These are phyloP conservation scores for Cytospora paraplurivora DNA, from an alignment of 2,329 filamentous ascomycete genomes.

Conservation along the genomic window DNA sequence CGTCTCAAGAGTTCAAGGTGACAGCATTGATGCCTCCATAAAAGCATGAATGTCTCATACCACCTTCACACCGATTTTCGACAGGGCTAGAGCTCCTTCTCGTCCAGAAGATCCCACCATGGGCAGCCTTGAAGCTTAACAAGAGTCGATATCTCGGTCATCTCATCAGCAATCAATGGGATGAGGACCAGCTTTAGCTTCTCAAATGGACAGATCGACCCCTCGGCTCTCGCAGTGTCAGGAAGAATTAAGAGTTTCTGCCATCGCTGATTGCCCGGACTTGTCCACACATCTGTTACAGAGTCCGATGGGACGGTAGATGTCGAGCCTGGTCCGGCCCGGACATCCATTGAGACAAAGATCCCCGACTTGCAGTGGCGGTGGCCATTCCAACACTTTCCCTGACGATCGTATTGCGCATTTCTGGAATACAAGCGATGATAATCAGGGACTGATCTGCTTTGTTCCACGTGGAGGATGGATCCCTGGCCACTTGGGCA, in stretches of 20 bases:
- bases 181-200: not conserved
- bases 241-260: not conserved
- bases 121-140: not conserved
- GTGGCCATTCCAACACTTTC: not conserved
- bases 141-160: not conserved
- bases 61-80: not conserved
- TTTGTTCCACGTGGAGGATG: not conserved
- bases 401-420: not conserved
- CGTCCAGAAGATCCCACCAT: not conserved
- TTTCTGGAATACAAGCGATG: not conserved
- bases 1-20: not conserved
- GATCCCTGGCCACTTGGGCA: not conserved
- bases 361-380: conserved; percentile 6
- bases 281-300: not conserved
- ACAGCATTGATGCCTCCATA: not conserved
- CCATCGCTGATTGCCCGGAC: not conserved
- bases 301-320: not conserved
- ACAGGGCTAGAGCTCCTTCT: not conserved
- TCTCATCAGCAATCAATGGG: not conserved
- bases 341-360: not conserved
- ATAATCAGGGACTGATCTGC: not conserved
- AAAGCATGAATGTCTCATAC: not conserved
- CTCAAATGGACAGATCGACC: not conserved
- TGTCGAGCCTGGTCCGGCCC: not conserved
- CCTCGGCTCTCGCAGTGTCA: not conserved